These are phyloP conservation scores for Coprinopsis marcescibilis DNA, from an alignment of 768 basidiomycete species.

Conservation along the genomic window DNA sequence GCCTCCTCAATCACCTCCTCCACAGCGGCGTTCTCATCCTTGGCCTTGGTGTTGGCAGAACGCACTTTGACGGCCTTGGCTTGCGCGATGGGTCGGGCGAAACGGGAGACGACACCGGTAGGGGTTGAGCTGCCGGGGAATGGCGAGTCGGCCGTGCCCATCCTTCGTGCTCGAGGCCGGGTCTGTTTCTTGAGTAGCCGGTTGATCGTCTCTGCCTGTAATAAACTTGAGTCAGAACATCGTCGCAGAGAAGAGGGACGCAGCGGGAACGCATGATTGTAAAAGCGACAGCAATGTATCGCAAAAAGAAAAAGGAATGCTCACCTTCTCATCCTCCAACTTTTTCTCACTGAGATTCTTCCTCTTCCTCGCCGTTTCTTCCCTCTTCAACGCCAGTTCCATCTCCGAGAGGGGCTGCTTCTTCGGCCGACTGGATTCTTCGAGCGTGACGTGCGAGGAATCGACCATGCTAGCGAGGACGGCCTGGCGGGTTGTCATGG, in stretches of 20 bases:
- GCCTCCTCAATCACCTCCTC: slow-evolving; percentile 41
- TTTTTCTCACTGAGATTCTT: slow-evolving; percentile 79
- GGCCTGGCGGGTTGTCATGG: slow-evolving; percentile 60
- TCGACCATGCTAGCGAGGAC: slow-evolving; percentile 66
- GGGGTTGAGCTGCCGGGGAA: slow-evolving; percentile 17
- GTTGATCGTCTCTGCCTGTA: slow-evolving; percentile 81
- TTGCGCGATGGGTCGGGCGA: slow-evolving; percentile 22
- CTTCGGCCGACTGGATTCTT: slow-evolving; percentile 17
- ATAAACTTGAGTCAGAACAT: neutral
- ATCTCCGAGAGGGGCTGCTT: slow-evolving; percentile 68
- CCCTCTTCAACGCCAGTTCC: slow-evolving; percentile 66
- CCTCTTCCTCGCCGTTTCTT: slow-evolving; percentile 79
- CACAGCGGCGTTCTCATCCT: slow-evolving; percentile 24
- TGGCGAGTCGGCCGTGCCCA: slow-evolving; percentile 39
- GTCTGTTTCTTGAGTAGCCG: slow-evolving; percentile 84
- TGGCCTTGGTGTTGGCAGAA: neutral
- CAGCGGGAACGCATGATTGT: neutral
- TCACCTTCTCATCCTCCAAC: slow-evolving; percentile 79
- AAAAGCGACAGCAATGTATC: neutral
- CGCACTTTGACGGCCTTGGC: slow-evolving; percentile 11
- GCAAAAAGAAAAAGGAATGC: slow-evolving; percentile 5
- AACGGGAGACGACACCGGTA: slow-evolving; percentile 10
- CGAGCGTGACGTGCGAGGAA: slow-evolving; percentile 63
- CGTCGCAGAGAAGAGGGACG: too few species aligned
- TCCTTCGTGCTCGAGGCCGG: slow-evolving; percentile 56